A percentile compares a stretch with the other conserved stretches of the same genome.
Conservation (phyloP, 163 green algal genomes). For the Scenedesmus sp. region DNA sequence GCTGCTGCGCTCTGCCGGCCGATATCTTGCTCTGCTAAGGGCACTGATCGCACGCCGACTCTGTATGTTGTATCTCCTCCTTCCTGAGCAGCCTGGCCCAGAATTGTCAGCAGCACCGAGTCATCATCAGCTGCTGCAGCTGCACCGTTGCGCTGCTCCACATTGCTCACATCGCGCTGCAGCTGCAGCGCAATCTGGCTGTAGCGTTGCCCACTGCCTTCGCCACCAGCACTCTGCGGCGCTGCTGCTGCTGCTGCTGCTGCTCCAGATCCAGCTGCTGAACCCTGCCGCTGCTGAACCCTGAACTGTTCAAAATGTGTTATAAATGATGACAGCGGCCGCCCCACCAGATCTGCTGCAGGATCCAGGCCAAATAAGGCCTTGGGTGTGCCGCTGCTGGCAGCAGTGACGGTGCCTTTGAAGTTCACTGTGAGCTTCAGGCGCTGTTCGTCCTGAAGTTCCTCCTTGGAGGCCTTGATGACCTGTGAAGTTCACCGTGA, state of each 20-base stretch:
- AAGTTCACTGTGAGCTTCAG: conserved; percentile 51
- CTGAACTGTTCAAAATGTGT: conserved; percentile 51
- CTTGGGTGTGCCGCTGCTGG: background rate
- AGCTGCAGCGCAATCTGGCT: conserved; percentile 14
- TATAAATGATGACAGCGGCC: conserved; percentile 54
- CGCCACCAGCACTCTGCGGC: background rate
- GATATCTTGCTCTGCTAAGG: conserved; percentile 2
- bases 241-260: conserved; percentile 1
- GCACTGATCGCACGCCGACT: conserved; percentile 11
- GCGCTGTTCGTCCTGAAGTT: conserved; percentile 52
- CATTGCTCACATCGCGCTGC: background rate
- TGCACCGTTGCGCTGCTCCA: background rate
- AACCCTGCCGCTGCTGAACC: background rate
- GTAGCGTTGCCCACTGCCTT: background rate
- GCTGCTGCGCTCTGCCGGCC: conserved; percentile 10
- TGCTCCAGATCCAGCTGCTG: background rate
- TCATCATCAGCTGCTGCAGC: background rate
- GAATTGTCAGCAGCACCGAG: conserved; percentile 12
- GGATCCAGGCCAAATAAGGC: conserved; percentile 57
- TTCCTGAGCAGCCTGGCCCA: conserved; percentile 24
- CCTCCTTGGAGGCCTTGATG: background rate
- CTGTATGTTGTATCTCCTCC: conserved; percentile 13
- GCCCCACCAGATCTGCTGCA: conserved; percentile 43
- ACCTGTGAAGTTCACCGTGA: background rate
- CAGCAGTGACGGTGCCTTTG: conserved; percentile 41